A percentile compares a stretch with the other conserved stretches of the same genome.
phyloP scores from a whole-genome alignment of 495 filamentous ascomycete genomes.

The Penicillium cosmopolitanum region DNA sequence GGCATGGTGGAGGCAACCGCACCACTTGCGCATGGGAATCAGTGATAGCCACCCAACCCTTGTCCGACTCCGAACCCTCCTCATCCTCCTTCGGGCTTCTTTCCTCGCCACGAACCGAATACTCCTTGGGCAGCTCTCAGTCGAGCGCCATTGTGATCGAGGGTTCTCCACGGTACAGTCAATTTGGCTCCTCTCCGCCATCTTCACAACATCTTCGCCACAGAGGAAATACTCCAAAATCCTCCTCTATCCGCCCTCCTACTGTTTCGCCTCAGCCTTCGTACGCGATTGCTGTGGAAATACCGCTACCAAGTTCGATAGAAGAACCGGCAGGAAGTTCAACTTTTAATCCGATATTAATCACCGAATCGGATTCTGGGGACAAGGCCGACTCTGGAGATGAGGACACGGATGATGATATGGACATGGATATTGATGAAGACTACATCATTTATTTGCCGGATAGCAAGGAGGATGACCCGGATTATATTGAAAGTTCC shows the following conservation, averaged over 20 bases:
- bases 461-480: no score
- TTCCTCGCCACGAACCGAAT: no score
- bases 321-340: background rate
- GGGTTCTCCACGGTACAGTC: no score
- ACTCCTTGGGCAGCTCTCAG: no score
- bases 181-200: no score
- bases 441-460: no score
- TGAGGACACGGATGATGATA: background rate
- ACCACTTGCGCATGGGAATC: background rate
- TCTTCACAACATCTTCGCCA: no score
- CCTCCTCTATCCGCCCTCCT: background rate
- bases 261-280: no score
- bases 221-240: background rate
- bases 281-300: background rate
- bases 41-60: background rate
- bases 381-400: background rate
- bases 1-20: background rate
- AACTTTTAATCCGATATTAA: background rate
- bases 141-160: no score
- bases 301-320: background rate
- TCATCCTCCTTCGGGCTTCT: no score
- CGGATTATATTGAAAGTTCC: no score
- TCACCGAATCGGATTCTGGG: background rate
- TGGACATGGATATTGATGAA: background rate
- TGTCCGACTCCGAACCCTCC: background rate